Evolutionary conservation across 768 basidiomycete genomes (phyloP), one percentile per base, ranked within the genome.

Genomic region (Suillus luteus): DNA sequence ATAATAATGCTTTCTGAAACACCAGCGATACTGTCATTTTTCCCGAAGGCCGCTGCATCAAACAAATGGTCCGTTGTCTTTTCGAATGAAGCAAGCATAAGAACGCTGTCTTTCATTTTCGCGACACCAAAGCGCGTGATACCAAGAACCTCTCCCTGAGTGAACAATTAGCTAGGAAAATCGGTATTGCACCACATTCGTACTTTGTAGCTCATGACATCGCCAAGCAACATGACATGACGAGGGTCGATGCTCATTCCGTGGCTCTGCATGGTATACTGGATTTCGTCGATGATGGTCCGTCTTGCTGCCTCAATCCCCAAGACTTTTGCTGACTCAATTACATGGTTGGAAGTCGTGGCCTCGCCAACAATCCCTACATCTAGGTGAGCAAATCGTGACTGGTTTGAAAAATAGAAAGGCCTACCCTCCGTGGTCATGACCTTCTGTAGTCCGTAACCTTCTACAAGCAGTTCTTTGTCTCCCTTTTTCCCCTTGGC

Each of bases 1-100:
- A 99, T 96, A 76, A 99, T 99, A 74, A 99, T 99, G 74, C 96
- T 98, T 76, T 99, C 97, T 22, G 97, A 99, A 7, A 99, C 96
- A 59, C 97, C 97, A 37, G 93, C 89, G 61, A 99, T 97, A 62
- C 85, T 86, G 72, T 99, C 97, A 58, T 88, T 94, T 77, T 99
- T 99, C 12, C 95, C 94, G 75, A 91, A 96, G 2, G 97, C 93
- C 11, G 97, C 91, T 2, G 97, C 97, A 72, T 99, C 95, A 78
- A 99, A 99, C 64, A 99, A 79, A 76, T 99, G 97, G 80, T 99
- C 97, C 15, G 97, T 99, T 17, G 97, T 99, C 81, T 99, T 99
- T 78, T 99, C 97, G 76, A 99, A 99, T 31, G 95, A 97, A 11
- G 97, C 97, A 70, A 99, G 81, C 97, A 99, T 99, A 70, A 99